Conservation (phyloP, 306 rosid species). For the Vigna reflexopilosa region DNA sequence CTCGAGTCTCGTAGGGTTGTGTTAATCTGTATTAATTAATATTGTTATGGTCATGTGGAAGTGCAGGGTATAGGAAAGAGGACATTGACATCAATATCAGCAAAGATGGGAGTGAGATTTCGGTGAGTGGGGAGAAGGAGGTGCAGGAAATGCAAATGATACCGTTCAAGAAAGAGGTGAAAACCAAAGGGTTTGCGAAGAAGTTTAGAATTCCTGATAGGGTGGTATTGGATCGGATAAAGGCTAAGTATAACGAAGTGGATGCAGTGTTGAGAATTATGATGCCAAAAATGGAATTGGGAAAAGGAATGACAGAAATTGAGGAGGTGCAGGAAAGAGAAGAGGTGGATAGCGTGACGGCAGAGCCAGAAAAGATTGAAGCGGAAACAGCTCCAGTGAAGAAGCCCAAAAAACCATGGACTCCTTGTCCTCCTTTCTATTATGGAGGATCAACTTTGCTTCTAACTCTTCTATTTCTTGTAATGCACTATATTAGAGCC, state of each 20-base stretch:
- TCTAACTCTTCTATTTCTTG: conserved; percentile 43
- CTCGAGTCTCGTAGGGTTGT: background rate
- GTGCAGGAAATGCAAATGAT: conserved; percentile 69
- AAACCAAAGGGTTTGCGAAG: conserved; percentile 57
- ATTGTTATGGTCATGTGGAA: background rate
- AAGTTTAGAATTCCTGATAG: conserved; percentile 64
- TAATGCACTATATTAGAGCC: conserved; percentile 41
- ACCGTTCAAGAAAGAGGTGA: conserved; percentile 63
- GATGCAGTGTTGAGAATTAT: conserved; percentile 56
- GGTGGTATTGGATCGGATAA: conserved; percentile 63
- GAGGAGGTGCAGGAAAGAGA: conserved; percentile 64
- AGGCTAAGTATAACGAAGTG: conserved; percentile 60
- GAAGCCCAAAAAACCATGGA: conserved; percentile 45
- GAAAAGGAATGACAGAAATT: conserved; percentile 50
- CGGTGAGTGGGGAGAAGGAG: conserved; percentile 62
- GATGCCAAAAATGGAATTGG: conserved; percentile 65
- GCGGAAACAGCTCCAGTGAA: conserved; percentile 35
- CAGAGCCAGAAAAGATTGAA: conserved; percentile 24
- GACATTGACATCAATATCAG: conserved; percentile 61
- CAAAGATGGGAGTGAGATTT: conserved; percentile 63
- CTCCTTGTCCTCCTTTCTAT: conserved; percentile 51
- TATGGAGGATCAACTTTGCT: conserved; percentile 56
- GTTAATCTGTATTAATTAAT: background rate
- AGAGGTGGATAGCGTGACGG: conserved; percentile 22
- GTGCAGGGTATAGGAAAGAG: conserved; percentile 68